phyloP scores from a whole-genome alignment of 257 asterid species.

The Forsythia viridissima region DNA sequence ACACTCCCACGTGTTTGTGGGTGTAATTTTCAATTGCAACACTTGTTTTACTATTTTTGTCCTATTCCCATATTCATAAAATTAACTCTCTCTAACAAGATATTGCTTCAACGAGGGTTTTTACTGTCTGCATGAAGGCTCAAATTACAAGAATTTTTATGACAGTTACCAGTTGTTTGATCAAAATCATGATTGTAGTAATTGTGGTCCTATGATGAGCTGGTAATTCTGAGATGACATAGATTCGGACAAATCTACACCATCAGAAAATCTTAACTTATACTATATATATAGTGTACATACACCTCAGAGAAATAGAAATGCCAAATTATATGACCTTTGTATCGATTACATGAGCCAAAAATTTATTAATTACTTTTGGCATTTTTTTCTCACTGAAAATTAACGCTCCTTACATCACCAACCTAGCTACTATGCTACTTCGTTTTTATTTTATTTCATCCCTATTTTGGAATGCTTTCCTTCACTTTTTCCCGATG shows the following conservation, averaged over 20 bases:
- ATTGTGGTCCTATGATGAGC: slow-evolving; percentile 42
- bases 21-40: too few species aligned
- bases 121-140: neutral
- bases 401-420: neutral
- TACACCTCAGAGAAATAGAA: neutral
- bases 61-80: neutral
- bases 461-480: neutral
- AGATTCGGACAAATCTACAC: slow-evolving; percentile 27
- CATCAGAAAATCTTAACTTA: slow-evolving; percentile 3
- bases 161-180: slow-evolving; percentile 15
- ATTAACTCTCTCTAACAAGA: neutral
- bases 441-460: neutral
- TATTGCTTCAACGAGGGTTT: neutral
- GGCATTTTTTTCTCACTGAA: neutral
- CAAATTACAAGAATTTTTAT: slow-evolving; percentile 9
- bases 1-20: neutral
- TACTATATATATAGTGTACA: neutral
- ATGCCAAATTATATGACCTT: neutral
- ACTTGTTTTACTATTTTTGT: neutral
- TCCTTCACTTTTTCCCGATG: too few species aligned
- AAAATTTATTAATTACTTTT: neutral
- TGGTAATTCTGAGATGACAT: slow-evolving; percentile 29
- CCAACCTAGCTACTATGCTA: neutral
- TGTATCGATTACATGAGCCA: neutral
- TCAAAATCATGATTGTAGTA: neutral